Base-by-base conservation (phyloP, 2,329 filamentous ascomycete species). In the Alternaria sp. region DNA sequence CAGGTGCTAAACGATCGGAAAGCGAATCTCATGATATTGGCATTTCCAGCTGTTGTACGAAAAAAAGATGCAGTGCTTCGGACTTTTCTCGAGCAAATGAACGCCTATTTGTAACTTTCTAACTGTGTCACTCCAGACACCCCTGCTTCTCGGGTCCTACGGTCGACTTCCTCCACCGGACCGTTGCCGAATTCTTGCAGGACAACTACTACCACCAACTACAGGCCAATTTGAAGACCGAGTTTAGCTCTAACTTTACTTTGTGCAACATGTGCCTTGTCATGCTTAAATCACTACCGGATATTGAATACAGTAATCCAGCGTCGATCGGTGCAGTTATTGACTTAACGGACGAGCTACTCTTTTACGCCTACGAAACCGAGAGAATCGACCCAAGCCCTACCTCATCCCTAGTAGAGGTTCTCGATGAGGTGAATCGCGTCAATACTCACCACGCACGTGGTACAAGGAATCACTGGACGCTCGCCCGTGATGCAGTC, bases 91-190 rank as follows among this genome's bases (percentile, higher is more conserved):
- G 8, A 36, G 0, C 15, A 9, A 5, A n/a, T 0, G 4, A n/a
- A 36, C 32, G 32, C 15, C 4, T 36, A 13, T n/a, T 36, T 36
- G 13, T 7, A 4, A 15, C 1, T 36, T 15, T 15, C 32, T 36
- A 36, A 36, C 32, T 5, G 32, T 5, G 15, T 36, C 32, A 9
- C 32, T 10, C 7, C 8, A 40, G 32, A 17, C 32, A 68, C 45
- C 59, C 66, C 4, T 4, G 47, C 4, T 65, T 62, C 44, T n/a
- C 66, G 12, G 59, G 56, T 28, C 40, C 52, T 23, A 60, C 40
- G 2, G 63, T 57, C 30, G 69, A 62, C 30, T 71, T 56, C 17
- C 32, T 67, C 1, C 70, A 73, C 40, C 61, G 65, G 9, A 69
- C 67, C 0, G 70, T 67, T 4, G 51, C 53, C 15, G 69, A 73